phyloP scores from a whole-genome alignment of 352 stramenopile species.

The Phytophthora europaea region DNA sequence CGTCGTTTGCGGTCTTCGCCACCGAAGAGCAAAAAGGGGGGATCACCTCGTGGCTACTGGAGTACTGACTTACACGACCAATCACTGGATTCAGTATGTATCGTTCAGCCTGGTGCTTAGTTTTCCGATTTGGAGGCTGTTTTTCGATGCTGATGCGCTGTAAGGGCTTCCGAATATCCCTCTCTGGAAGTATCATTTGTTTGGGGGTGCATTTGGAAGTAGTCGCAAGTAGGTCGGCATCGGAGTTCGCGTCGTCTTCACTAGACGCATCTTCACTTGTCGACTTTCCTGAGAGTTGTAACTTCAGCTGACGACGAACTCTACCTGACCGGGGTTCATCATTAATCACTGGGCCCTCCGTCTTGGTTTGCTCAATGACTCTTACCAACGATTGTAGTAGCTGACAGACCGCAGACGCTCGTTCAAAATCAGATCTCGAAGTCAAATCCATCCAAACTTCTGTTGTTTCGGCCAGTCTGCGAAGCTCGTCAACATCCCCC shows the following conservation, averaged over 20 bases:
- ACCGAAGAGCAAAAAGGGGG: slow-evolving; percentile 9
- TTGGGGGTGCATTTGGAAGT: slow-evolving; percentile 41
- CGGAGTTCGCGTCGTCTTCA: slow-evolving; percentile 28
- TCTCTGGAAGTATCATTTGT: slow-evolving; percentile 1
- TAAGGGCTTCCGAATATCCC: slow-evolving; percentile 9
- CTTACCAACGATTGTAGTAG: slow-evolving; percentile 55
- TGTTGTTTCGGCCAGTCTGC: slow-evolving; percentile 72
- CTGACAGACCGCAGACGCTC: slow-evolving; percentile 55
- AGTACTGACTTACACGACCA: slow-evolving; percentile 61
- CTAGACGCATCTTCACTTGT: slow-evolving; percentile 17
- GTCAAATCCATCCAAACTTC: slow-evolving; percentile 89
- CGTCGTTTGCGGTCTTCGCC: not conserved
- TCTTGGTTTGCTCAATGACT: slow-evolving; percentile 41
- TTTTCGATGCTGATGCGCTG: slow-evolving; percentile 49
- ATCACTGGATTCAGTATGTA: slow-evolving; percentile 52
- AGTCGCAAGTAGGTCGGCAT: slow-evolving; percentile 30
- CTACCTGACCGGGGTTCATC: slow-evolving; percentile 1
- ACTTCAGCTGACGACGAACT: slow-evolving; percentile 21
- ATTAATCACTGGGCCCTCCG: not conserved
- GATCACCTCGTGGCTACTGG: slow-evolving; percentile 49
- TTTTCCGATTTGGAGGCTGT: slow-evolving; percentile 60
- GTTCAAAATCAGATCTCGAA: slow-evolving; percentile 76
- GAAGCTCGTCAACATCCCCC: slow-evolving; percentile 71
- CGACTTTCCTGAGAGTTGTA: slow-evolving; percentile 20
- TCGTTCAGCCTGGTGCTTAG: slow-evolving; percentile 34